Conservation (phyloP, 176 grass and related monocot genomes). For the Typha latifolia region DNA sequence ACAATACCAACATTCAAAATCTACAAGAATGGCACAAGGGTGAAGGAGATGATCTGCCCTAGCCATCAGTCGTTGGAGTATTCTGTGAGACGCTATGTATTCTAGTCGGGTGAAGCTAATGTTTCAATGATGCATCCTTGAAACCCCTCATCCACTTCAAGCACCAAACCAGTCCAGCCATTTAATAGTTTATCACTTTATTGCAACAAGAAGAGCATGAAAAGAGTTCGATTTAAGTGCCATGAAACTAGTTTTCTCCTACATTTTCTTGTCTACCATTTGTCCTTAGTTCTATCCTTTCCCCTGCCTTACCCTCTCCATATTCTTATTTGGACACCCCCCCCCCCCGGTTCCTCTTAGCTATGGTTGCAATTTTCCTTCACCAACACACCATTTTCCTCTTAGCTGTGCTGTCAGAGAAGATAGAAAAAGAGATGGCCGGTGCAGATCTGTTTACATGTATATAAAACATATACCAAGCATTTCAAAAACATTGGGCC, state of each 20-base stretch:
- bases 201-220: background rate
- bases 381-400: background rate
- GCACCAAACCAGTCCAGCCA: background rate
- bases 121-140: slow-evolving; percentile 1
- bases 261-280: background rate
- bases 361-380: background rate
- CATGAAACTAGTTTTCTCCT: background rate
- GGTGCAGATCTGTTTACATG: background rate
- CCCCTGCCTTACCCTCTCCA: background rate
- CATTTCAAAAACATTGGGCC: no score
- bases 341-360: background rate
- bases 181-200: background rate
- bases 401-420: background rate
- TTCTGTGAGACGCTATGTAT: slow-evolving; percentile 76
- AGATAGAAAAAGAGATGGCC: background rate
- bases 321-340: background rate
- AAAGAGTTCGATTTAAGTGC: background rate
- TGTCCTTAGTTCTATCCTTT: background rate
- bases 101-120: slow-evolving; percentile 27
- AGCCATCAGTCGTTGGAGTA: slow-evolving; percentile 80
- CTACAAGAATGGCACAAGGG: slow-evolving; percentile 76
- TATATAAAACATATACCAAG: background rate
- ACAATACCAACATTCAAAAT: slow-evolving; percentile 84
- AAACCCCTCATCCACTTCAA: background rate
- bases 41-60: slow-evolving; percentile 94